Percentiles rank a stretch among this genome's conserved stretches.
These are phyloP conservation scores for Fraxinus paxiana DNA, from an alignment of 305 asterid genomes.

Conservation along the genomic window DNA sequence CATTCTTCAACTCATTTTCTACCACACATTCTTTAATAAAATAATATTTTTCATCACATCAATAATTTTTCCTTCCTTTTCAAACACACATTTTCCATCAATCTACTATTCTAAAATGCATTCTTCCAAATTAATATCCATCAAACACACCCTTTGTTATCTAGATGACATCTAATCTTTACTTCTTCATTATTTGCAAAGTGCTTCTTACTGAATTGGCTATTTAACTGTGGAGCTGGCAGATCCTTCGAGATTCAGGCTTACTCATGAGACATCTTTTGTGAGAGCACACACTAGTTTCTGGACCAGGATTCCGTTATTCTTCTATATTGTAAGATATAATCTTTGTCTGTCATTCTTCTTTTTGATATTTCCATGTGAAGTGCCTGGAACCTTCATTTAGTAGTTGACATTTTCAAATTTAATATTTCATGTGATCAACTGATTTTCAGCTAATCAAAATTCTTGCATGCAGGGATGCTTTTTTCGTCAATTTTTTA, in stretches of 20 bases:
- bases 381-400: neutral
- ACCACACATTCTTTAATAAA: too few species aligned
- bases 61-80: too few species aligned
- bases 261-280: conserved; percentile 82
- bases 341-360: neutral
- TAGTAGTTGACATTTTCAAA: neutral
- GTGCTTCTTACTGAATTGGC: conserved; percentile 12
- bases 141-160: too few species aligned
- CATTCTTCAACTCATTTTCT: too few species aligned
- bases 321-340: conserved; percentile 70
- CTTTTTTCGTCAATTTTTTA: conserved; percentile 76
- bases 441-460: conserved; percentile 6
- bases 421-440: neutral
- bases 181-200: neutral
- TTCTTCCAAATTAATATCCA: too few species aligned
- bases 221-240: conserved; percentile 28
- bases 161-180: neutral
- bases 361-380: neutral
- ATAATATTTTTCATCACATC: too few species aligned
- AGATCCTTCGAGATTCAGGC: conserved; percentile 90
- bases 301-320: conserved; percentile 75
- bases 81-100: too few species aligned
- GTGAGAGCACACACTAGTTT: conserved; percentile 85
- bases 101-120: too few species aligned
- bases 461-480: conserved; percentile 61